Conservation (phyloP, 2,329 filamentous ascomycete species). For the Cercospora sp. region DNA sequence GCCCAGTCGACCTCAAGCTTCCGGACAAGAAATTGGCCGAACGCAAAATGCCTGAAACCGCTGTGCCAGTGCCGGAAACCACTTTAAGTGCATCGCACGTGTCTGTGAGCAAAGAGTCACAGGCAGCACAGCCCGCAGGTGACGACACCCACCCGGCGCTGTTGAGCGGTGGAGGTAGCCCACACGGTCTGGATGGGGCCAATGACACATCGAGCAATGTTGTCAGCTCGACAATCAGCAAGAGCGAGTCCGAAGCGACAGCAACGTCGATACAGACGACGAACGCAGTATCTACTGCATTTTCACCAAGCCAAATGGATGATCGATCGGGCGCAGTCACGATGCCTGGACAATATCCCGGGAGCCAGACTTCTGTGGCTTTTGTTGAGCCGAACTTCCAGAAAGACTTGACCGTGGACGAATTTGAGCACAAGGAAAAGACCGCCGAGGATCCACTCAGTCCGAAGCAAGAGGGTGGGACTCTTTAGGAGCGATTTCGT, state of each 20-base stretch:
- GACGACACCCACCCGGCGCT: background rate
- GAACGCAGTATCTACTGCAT: background rate
- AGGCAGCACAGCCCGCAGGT: background rate
- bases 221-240: background rate
- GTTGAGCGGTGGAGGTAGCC: slow-evolving; percentile 17
- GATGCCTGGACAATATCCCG: slow-evolving; percentile 16
- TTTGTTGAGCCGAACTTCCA: slow-evolving; percentile 18
- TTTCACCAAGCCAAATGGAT: background rate
- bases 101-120: slow-evolving; percentile 7
- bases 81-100: slow-evolving; percentile 17
- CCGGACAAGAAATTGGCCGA: slow-evolving; percentile 31
- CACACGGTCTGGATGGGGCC: slow-evolving; percentile 15
- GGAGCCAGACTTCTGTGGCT: slow-evolving; percentile 1
- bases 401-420: slow-evolving; percentile 18
- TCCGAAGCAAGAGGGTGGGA: slow-evolving; percentile 8
- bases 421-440: slow-evolving; percentile 19
- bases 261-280: slow-evolving; percentile 16
- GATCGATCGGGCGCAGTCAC: slow-evolving; percentile 11
- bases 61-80: slow-evolving; percentile 30
- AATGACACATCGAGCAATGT: slow-evolving; percentile 6
- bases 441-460: slow-evolving; percentile 9
- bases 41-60: slow-evolving; percentile 37
- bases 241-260: slow-evolving; percentile 18
- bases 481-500: slow-evolving; percentile 11
- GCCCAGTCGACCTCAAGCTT: slow-evolving; percentile 34